Evolutionary conservation across 106 monocot species (phyloP), one percentile per base, ranked within the genome.

Genomic region (Apostasia shenzhenica): DNA sequence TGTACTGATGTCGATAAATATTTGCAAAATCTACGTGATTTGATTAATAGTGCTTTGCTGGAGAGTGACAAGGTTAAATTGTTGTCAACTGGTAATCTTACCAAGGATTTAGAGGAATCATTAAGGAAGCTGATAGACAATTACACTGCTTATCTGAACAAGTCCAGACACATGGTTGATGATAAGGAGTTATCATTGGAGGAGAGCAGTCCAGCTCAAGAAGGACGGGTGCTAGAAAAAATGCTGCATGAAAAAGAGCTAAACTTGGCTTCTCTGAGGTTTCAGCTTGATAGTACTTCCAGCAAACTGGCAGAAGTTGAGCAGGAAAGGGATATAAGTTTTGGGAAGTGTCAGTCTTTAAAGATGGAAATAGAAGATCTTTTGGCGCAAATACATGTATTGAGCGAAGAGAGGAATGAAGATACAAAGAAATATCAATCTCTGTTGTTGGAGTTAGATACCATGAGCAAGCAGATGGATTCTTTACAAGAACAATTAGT

Each of bases 401-500:
- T 92, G 73, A 72, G 81, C 53, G 75, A 75, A 64, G 83, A 88
- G 70, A 85, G 76, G 51, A 58, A 59, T 63, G 59, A 14, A 41
- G 77, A 81, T 50, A 70, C 65, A 6, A 75, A 79, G 14, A 93
- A 83, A 63, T 81, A 76, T 58, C 76, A 85, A 54, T 67, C 58
- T 47, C 67, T 93, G 66, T 45, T 71, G 45, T 71, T 72, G 42
- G 85, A 99, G 74, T 39, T 85, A 41, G 90, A 87, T 57, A 49
- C 72, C 8, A n/a, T 81, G 59, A 14, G 12, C 60, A 90, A 81
- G 76, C 74, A 90, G 68, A 84, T 76, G 67, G 75, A 85, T 73
- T 62, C 68, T 63, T 81, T 92, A 70, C 77, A 86, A 73, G 90
- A 85, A 50, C 76, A 90, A 66, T 74, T 99, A 57, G 77, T 42